A percentile compares a stretch with the other conserved stretches of the same genome.
Evolutionary conservation across 108 stramenopile species (phyloP).

Genomic region (Epipyxis sp.): DNA sequence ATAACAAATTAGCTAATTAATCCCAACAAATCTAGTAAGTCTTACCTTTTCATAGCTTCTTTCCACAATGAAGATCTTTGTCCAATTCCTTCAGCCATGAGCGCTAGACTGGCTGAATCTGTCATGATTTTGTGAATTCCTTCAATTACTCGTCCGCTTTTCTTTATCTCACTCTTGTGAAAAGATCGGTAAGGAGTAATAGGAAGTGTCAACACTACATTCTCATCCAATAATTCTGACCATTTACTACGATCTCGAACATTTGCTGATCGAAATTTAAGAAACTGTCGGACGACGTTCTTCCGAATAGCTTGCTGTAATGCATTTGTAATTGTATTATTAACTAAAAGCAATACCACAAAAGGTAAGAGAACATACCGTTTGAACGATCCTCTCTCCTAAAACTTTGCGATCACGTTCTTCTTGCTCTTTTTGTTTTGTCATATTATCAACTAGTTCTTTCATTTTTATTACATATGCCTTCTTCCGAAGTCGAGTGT

Average conservation of each 20-base stretch:
- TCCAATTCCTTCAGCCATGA: conserved; percentile 53
- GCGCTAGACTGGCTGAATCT: conserved; percentile 79
- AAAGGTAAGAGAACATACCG: not conserved
- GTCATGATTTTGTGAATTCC: conserved; percentile 91
- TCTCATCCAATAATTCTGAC: not conserved
- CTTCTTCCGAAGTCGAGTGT: conserved; percentile 91
- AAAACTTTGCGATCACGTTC: conserved; percentile 44
- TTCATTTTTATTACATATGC: conserved; percentile 88
- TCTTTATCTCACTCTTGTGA: conserved; percentile 44
- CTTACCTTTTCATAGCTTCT: conserved; percentile 8
- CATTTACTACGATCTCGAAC: not conserved
- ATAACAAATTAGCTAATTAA: not conserved
- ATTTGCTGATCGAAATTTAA: not conserved
- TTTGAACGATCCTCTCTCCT: not conserved
- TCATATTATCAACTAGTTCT: conserved; percentile 77
- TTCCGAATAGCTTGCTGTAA: not conserved
- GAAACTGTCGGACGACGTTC: not conserved
- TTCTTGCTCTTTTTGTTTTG: conserved; percentile 73
- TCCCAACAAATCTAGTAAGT: not conserved
- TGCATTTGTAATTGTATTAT: not conserved
- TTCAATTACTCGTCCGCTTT: conserved; percentile 74
- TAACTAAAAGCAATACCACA: not conserved
- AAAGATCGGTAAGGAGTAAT: conserved; percentile 11
- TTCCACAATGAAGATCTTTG: conserved; percentile 6
- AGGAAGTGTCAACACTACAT: not conserved